Evolutionary conservation across 352 stramenopile species (phyloP), one percentile per base, ranked within the genome.

Genomic region (Blastocystis sp.): DNA sequence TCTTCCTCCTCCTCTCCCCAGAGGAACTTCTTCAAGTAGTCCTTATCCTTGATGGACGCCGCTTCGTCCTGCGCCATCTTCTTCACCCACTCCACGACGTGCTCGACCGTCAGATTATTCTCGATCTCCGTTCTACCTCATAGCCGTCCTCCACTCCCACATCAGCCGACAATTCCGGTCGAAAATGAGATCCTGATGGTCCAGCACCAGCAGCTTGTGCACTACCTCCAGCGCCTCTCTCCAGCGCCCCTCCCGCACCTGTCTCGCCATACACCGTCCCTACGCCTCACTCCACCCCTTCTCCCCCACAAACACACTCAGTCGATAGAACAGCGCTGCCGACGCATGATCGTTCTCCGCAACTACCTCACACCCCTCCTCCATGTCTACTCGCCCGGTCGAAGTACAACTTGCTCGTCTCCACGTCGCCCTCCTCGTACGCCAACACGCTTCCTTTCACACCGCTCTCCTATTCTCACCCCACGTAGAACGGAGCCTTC

Each of bases 91-190:
- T 59, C 16, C 16, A 81, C 4, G 11, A 81, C 11, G 8, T 14
- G 42, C 32, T 81, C 51, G 16, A 81, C 32, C 11, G 38, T 81
- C 18, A 81, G 8, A 44, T 81, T 38, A 48, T 64, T 81, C 48
- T 81, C 69, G 21, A 64, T 64, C 9, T 81, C 4, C n/a, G 69
- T 81, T 64, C 69, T 81, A 81, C 24, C 16, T 81, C 27, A 81
- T 29, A 0, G 34, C 9, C 29, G 21, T n/a, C 36, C 21, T 34
- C 14, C 21, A 32, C 8, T 44, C 18, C 32, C 36, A 81, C 69
- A 81, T 63, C 14, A 81, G 24, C 21, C 34, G 61, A 61, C 69
- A 81, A 27, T 81, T 57, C 18, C 63, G 34, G 27, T 81, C 51
- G 36, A 64, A 81, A 11, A 61, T 40, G 36, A 81, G 34, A 48